Evolutionary conservation across 768 basidiomycete genomes (phyloP), one percentile per base, ranked within the genome.

Genomic region (Plicaturopsis crispa): DNA sequence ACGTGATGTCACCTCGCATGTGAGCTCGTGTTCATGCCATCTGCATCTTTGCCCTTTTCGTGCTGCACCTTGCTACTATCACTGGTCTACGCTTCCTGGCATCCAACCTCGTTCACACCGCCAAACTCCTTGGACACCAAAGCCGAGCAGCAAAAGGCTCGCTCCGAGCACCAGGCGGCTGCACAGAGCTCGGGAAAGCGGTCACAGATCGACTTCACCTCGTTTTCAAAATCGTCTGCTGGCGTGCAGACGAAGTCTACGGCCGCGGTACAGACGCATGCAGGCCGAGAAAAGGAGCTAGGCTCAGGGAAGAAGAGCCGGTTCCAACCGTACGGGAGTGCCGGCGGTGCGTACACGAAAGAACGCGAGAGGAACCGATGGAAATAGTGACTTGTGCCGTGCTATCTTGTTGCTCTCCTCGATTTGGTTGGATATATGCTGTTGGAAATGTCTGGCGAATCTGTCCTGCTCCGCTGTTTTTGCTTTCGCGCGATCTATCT

Each of bases 121-220:
- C 26, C 26, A 28, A 28, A 8, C 26, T 8, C 26, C 26, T 28
- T 28, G 26, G 26, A 14, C 10, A 28, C 47, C 56, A 56, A 69
- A 83, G 78, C 84, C 53, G 72, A 70, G 56, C 52, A 62, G 42
- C 83, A 79, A 60, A 85, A 76, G 49, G 50, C 61, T 39, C 73
- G 75, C 17, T 73, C 71, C n/a, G 83, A 87, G 45, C 72, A 78
- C 42, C 69, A 74, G 35, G 53, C 70, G 6, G 61, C 68, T 1
- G 48, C 64, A 1, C 75, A 81, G 51, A 63, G 71, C 11, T 48
- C 69, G 0, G 72, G 70, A 16, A 79, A 78, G 50, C 67, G 84
- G 10, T 67, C 60, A 12, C 71, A 73, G 22, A 85, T 90, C 39
- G 68, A 73, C 14, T 89, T 88, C 45, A 66, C 73, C 10, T 31